Base-by-base conservation (phyloP, 2,329 filamentous ascomycete genomes). In the Alternaria tenuissima region DNA sequence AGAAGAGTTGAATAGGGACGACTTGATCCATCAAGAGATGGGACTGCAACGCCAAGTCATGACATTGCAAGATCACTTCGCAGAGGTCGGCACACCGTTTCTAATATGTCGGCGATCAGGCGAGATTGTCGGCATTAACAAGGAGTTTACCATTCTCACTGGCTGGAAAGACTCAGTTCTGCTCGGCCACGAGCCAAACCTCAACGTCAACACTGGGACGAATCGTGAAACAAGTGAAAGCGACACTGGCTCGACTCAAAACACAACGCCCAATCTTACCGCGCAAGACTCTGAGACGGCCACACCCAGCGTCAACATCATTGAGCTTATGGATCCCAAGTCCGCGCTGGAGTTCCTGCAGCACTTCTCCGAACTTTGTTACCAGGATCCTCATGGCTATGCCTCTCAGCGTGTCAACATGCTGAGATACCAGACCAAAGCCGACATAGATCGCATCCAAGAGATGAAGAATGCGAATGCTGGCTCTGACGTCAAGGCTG, bases 11-110 rank as follows among this genome's bases (percentile, higher is more conserved):
- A 94, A 93, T 65, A 85, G 89, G 18, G 90, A 95, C 71, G 95
- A 99, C 78, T 83, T 98, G 28, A 89, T 99, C 22, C 97, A 98
- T 78, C 97, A 97, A 91, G 95, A 99, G 78, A 96, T 96, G 80
- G 96, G 92, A 72, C 93, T 98, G 75, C 95, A 99, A 79, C 88
- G 95, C 38, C 96, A 93, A 0, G 84, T 98, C 11, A 93, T 93
- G 73, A 93, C 97, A 76, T 96, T 96, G 72, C 93, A 98, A 75
- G 93, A 96, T 66, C 91, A 96, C 67, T 91, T 97, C 82, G 89
- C 92, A 58, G 89, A 93, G 65, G 93, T 91, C 62, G 93, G 93
- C 39, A 96, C 93, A 4, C 95, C 95, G 0, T 96, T 94, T 0
- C 88, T 99, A 59, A 92, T 98, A 26, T 96, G 93, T 73, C 89